Evolutionary conservation across 2,329 filamentous ascomycete species (phyloP).

Genomic region (Emmonsiellopsis sp.): DNA sequence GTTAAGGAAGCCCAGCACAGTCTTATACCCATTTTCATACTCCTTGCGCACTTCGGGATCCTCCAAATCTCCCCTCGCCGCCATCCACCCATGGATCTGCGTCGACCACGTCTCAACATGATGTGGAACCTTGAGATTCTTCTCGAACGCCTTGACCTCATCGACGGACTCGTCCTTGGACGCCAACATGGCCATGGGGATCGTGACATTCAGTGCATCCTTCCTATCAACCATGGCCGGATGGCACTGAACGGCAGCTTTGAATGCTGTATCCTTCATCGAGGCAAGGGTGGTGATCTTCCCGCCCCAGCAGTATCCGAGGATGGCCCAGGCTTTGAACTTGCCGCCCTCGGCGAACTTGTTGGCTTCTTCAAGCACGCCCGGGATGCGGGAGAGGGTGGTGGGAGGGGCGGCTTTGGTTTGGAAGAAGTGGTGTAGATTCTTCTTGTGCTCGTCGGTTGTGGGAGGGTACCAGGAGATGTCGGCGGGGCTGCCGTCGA

Average conservation of each 20-base stretch:
- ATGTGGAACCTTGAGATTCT: slow-evolving; percentile 19
- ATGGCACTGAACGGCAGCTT: slow-evolving; percentile 43
- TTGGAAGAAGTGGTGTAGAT: slow-evolving; percentile 51
- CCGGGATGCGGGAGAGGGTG: slow-evolving; percentile 47
- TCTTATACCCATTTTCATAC: slow-evolving; percentile 26
- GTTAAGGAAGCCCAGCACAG: slow-evolving; percentile 20
- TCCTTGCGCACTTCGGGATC: slow-evolving; percentile 21
- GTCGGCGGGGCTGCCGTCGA: slow-evolving; percentile 63
- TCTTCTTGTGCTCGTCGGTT: slow-evolving; percentile 51
- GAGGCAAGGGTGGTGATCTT: slow-evolving; percentile 46
- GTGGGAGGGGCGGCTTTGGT: slow-evolving; percentile 49
- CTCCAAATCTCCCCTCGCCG: slow-evolving; percentile 18
- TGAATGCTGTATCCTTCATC: slow-evolving; percentile 41
- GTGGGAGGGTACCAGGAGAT: slow-evolving; percentile 54
- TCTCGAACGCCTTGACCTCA: slow-evolving; percentile 23
- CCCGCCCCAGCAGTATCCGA: slow-evolving; percentile 48
- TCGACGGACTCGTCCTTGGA: slow-evolving; percentile 45
- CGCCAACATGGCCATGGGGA: slow-evolving; percentile 46
- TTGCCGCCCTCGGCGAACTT: slow-evolving; percentile 29
- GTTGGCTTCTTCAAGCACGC: slow-evolving; percentile 47
- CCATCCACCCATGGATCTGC: slow-evolving; percentile 30
- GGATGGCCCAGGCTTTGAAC: slow-evolving; percentile 49
- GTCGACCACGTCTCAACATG: slow-evolving; percentile 23
- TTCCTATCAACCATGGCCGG: slow-evolving; percentile 48
- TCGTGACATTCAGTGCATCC: slow-evolving; percentile 44